Conservation (phyloP, 2,329 filamentous ascomycete genomes). For the Arthrobotrys iridis region DNA sequence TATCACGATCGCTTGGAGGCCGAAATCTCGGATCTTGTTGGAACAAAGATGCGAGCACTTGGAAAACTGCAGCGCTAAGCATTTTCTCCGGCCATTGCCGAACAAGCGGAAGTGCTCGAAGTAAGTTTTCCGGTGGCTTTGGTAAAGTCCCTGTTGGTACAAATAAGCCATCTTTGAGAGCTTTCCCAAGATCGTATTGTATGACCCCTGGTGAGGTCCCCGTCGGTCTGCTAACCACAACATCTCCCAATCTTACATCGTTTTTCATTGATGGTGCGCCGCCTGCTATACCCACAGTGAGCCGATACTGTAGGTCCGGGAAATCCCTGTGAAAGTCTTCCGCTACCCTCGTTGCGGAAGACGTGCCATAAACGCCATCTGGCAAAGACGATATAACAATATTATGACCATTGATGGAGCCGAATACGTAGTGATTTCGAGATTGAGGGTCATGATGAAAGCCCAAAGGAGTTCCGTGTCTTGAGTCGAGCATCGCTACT, state of each 20-base stretch:
- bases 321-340: slow-evolving; percentile 61
- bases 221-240: background rate
- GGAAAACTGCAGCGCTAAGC: background rate
- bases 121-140: background rate
- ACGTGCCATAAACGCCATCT: slow-evolving; percentile 59
- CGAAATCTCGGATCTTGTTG: background rate
- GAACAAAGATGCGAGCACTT: background rate
- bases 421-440: slow-evolving; percentile 56
- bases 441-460: slow-evolving; percentile 57
- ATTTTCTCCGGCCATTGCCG: background rate
- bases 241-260: background rate
- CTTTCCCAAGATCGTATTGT: slow-evolving; percentile 27
- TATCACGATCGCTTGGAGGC: background rate
- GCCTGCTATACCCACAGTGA: slow-evolving; percentile 1
- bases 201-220: background rate
- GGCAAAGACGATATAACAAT: slow-evolving; percentile 60
- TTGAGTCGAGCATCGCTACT: slow-evolving; percentile 60
- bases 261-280: background rate
- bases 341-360: slow-evolving; percentile 60
- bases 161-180: background rate
- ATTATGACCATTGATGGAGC: slow-evolving; percentile 59
- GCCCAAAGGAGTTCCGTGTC: slow-evolving; percentile 55
- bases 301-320: slow-evolving; percentile 54
- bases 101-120: background rate
- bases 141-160: background rate